phyloP scores from a whole-genome alignment of 2,329 filamentous ascomycete species.

The Pseudogymnoascus sp. region DNA sequence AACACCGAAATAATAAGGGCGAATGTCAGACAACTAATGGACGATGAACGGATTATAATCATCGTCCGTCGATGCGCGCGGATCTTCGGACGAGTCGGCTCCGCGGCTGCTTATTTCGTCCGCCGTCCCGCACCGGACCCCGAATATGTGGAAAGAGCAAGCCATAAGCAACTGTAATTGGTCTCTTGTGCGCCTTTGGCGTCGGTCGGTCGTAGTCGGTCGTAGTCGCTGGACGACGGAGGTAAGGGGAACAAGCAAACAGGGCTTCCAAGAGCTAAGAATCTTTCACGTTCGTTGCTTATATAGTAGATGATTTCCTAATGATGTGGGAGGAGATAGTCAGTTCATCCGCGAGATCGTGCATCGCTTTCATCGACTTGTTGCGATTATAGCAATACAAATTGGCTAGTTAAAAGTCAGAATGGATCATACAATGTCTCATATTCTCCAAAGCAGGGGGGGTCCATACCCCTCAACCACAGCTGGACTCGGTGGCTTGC shows the following conservation, averaged over 20 bases:
- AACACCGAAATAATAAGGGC: background rate
- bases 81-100: background rate
- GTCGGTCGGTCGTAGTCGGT: no score
- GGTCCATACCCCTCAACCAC: conserved; percentile 25
- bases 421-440: background rate
- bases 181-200: background rate
- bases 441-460: background rate
- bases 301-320: background rate
- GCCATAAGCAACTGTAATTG: background rate
- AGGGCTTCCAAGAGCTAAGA: background rate
- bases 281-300: background rate
- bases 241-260: no score
- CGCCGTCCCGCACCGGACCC: background rate
- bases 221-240: no score
- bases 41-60: background rate
- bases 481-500: conserved; percentile 49
- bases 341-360: background rate
- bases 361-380: background rate
- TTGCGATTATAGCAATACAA: background rate
- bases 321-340: background rate
- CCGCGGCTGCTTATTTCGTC: background rate
- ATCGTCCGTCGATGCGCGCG: background rate
- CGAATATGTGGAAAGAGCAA: background rate
- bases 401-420: background rate
- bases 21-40: background rate